Evolutionary conservation across 768 basidiomycete genomes (phyloP), one percentile per base, ranked within the genome.

Genomic region (Cystobasidium tubakii): DNA sequence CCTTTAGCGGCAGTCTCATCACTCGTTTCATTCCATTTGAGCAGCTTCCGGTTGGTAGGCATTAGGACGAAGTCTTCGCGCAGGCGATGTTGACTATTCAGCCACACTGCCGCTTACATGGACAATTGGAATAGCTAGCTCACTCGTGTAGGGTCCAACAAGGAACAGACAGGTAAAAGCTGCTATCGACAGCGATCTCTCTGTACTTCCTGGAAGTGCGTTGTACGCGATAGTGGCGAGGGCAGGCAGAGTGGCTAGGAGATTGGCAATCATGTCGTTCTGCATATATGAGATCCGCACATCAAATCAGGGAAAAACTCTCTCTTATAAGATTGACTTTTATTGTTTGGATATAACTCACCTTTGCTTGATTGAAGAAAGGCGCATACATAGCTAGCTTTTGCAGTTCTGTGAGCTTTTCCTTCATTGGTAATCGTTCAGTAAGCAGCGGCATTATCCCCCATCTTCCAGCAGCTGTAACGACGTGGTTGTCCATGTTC

Each of bases 361-460:
- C 46, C n/a, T 50, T 50, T 12, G 46, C 46, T 50, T n/a, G 46
- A n/a, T 50, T 50, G 46, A 50, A 50, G n/a, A 50, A 50, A n/a
- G 46, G 46, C 21, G 46, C 46, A n/a, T 9, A 50, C 21, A 50
- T 9, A 21, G 46, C 46, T 50, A 50, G 46, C 21, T 50, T 50
- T 50, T 50, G 46, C 46, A 50, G n/a, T 6, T 12, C 46, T 21
- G 46, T 50, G n/a, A 50, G 46, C 21, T 50, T 9, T 21, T 50
- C 10, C 46, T 50, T 50, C 12, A 50, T 19, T 50, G 46, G 46
- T 21, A 50, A 19, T 3, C 46, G 12, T 50, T 21, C 46, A 3
- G 46, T 50, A 9, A 50, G 21, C 3, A 50, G 46, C n/a, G 46
- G 46, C 46, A 50, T 50, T 4, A 50, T 19, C 3, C 46, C 46